Percentiles rank a stretch among this genome's conserved stretches.
phyloP scores from a whole-genome alignment of 2,329 filamentous ascomycete genomes.

The Sphaerulina musiva region DNA sequence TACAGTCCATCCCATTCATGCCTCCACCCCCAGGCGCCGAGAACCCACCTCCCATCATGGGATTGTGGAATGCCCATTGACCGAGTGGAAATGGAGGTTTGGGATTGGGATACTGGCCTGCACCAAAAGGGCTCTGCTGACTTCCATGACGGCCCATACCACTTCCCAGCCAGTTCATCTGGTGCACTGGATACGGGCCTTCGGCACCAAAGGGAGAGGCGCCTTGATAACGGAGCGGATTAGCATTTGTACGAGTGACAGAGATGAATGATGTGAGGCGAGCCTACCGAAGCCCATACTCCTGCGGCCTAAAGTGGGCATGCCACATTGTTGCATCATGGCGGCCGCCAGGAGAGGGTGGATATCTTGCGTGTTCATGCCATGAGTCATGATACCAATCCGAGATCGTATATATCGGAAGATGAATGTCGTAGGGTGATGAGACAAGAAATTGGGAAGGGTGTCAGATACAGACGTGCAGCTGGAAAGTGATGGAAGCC shows the following conservation, averaged over 20 bases:
- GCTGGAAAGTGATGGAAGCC: neutral
- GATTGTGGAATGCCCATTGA: neutral
- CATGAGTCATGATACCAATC: neutral
- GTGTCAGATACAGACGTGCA: neutral
- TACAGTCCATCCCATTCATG: neutral
- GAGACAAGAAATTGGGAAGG: neutral
- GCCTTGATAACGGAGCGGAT: constrained; percentile 5
- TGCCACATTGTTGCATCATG: constrained; percentile 6
- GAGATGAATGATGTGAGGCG: neutral
- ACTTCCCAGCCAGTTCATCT: constrained; percentile 18
- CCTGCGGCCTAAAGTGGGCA: constrained; percentile 13
- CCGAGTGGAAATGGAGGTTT: constrained; percentile 11
- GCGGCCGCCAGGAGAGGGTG: constrained; percentile 1
- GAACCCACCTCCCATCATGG: neutral
- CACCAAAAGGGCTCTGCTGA: constrained; percentile 10
- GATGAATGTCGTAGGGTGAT: neutral
- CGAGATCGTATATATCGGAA: neutral
- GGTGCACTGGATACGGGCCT: constrained; percentile 15
- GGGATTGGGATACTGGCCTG: constrained; percentile 18
- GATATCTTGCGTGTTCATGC: neutral
- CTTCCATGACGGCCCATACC: constrained; percentile 12
- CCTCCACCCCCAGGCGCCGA: constrained; percentile 1
- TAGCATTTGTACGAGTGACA: too few species aligned
- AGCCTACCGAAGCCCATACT: constrained; percentile 10
- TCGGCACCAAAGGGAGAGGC: constrained; percentile 12